phyloP scores from a whole-genome alignment of 2,329 filamentous ascomycete genomes.

The Calonectria hawksworthii region DNA sequence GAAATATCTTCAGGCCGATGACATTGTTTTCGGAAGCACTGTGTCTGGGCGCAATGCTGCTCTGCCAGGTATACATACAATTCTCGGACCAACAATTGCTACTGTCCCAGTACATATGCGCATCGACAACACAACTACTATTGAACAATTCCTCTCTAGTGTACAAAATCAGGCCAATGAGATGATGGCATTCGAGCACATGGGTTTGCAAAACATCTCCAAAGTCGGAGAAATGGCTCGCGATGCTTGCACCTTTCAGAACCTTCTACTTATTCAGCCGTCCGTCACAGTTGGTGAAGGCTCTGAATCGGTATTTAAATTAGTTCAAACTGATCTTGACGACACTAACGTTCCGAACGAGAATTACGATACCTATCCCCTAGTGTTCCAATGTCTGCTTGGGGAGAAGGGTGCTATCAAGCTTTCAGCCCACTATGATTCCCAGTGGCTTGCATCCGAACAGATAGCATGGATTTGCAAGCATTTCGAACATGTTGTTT shows the following conservation, averaged over 20 bases:
- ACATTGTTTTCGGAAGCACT: constrained; percentile 8
- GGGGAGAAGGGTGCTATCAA: background rate
- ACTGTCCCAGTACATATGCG: constrained; percentile 2
- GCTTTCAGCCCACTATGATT: background rate
- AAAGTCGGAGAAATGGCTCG: background rate
- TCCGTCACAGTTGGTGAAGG: background rate
- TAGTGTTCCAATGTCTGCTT: constrained; percentile 7
- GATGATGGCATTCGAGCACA: constrained; percentile 9
- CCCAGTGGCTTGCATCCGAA: constrained; percentile 1
- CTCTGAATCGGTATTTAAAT: constrained; percentile 11
- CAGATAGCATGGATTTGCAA: background rate
- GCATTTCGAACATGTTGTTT: background rate
- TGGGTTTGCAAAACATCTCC: constrained; percentile 9
- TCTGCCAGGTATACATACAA: background rate
- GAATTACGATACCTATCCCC: constrained; percentile 13
- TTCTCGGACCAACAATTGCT: constrained; percentile 7
- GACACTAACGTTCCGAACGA: background rate
- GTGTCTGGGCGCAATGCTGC: constrained; percentile 14
- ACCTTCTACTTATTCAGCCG: constrained; percentile 13
- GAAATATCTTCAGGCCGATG: constrained; percentile 31
- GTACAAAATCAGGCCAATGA: background rate
- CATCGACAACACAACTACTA: background rate
- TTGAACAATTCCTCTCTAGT: background rate
- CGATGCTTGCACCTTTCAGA: constrained; percentile 11
- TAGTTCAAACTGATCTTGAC: constrained; percentile 25